Conservation (phyloP, 768 basidiomycete species). For the Xanthoconium stramineum region DNA sequence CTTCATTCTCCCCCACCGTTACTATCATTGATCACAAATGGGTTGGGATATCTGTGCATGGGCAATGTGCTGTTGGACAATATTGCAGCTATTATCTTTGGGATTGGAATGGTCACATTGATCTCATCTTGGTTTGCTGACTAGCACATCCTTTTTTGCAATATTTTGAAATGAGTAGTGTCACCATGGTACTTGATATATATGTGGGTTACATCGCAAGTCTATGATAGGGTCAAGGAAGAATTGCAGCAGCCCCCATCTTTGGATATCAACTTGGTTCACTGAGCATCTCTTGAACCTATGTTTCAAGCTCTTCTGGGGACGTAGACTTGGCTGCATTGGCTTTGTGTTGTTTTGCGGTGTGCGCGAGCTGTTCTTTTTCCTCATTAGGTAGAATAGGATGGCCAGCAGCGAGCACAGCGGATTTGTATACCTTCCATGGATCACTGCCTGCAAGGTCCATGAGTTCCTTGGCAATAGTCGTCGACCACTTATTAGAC, state of each 20-base stretch:
- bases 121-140: slow-evolving; percentile 45
- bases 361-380: slow-evolving; percentile 20
- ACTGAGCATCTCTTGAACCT: slow-evolving; percentile 31
- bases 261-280: slow-evolving; percentile 29
- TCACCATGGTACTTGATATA: neutral
- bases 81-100: slow-evolving; percentile 65
- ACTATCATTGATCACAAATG: slow-evolving; percentile 58
- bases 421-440: slow-evolving; percentile 56
- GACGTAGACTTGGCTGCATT: slow-evolving; percentile 10
- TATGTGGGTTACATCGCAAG: neutral
- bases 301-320: slow-evolving; percentile 21
- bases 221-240: slow-evolving; percentile 25
- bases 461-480: slow-evolving; percentile 70
- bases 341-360: slow-evolving; percentile 10
- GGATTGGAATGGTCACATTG: slow-evolving; percentile 61
- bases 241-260: slow-evolving; percentile 39
- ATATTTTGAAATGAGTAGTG: slow-evolving; percentile 1
- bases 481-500: slow-evolving; percentile 65
- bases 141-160: slow-evolving; percentile 2
- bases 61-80: slow-evolving; percentile 67
- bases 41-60: slow-evolving; percentile 67
- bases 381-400: slow-evolving; percentile 50
- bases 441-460: slow-evolving; percentile 56
- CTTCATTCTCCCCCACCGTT: slow-evolving; percentile 58
- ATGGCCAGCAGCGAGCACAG: slow-evolving; percentile 43